phyloP scores from a whole-genome alignment of 2,329 filamentous ascomycete species.

The Pseudogymnoascus sp. region DNA sequence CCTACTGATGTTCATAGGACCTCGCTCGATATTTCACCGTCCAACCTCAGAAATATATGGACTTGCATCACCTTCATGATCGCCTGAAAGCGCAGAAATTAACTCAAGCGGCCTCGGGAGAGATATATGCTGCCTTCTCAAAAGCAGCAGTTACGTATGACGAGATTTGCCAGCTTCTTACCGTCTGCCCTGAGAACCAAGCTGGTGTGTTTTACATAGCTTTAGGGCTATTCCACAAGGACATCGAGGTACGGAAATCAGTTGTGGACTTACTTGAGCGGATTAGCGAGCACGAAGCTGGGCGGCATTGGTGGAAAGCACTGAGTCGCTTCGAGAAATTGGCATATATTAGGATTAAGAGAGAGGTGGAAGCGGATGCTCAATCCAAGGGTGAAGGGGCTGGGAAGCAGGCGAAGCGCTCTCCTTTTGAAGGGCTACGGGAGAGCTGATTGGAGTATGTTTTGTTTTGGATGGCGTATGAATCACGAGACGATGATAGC shows the following conservation, averaged over 20 bases:
- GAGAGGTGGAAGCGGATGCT: slow-evolving; percentile 50
- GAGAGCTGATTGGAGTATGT: slow-evolving; percentile 2
- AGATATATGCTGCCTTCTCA: slow-evolving; percentile 76
- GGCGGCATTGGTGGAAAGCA: slow-evolving; percentile 83
- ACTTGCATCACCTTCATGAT: slow-evolving; percentile 88
- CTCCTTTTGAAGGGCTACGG: not conserved
- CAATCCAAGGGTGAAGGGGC: not conserved
- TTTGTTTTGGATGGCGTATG: slow-evolving; percentile 6
- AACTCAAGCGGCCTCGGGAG: slow-evolving; percentile 63
- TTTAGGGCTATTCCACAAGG: slow-evolving; percentile 85
- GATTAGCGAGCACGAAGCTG: slow-evolving; percentile 78
- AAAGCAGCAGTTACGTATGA: slow-evolving; percentile 71
- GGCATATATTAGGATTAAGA: slow-evolving; percentile 70
- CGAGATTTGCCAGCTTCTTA: slow-evolving; percentile 76
- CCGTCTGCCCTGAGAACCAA: slow-evolving; percentile 75
- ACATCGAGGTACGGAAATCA: slow-evolving; percentile 66
- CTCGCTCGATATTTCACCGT: not conserved
- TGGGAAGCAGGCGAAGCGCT: not conserved
- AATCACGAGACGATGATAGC: slow-evolving; percentile 2
- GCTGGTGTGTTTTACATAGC: slow-evolving; percentile 86
- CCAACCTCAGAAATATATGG: slow-evolving; percentile 57
- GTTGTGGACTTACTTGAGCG: slow-evolving; percentile 75
- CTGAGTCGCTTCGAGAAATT: slow-evolving; percentile 83
- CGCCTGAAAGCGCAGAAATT: slow-evolving; percentile 77
- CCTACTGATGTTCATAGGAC: not conserved